Base-by-base conservation (phyloP, 2,329 filamentous ascomycete genomes). In the Lizonia empirigonia region DNA sequence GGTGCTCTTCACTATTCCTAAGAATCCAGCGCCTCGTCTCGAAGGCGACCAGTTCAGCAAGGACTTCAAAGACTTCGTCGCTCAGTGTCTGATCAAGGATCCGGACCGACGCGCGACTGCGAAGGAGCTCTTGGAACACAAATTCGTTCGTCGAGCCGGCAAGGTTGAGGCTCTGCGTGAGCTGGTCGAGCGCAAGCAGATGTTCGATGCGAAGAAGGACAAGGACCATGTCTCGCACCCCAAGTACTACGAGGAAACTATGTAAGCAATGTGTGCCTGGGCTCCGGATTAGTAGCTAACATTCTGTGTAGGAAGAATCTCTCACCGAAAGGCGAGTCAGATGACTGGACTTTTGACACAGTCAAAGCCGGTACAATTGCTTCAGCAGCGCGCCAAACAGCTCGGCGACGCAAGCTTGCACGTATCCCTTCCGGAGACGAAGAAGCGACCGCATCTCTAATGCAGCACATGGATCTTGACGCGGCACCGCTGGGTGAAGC, bases 311-410 rank as follows among this genome's bases (percentile, higher is more conserved):
- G 49, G 49, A 52, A 52, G 27, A 38, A 52, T 12, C 42, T 52
- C 4, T 36, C 49, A 16, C 49, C 49, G 4, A 52, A 91, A 5
- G 81, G 89, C 13, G 50, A 38, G 18, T 44, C 50, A 15, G 91
- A 96, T 58, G 92, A 90, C 58, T 97, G 93, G 93, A 88, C 96
- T 2, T 97, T 97, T 69, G 93, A 97, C 67, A 97, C 93, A 0
- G 86, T 97, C 68, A 94, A 90, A 72, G 82, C 84, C 9, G 74
- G 79, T 7, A 90, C 89, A 0, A 78, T 87, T 24, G 81, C 78
- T 4, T 80, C 84, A 4, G 33, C 34, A 18, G 51, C 60, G 19
- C 60, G 64, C 4, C 64, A 83, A 62, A 84, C 81, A 4, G 69
- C 72, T 54, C 81, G 76, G 63, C 75, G 76, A 49, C 72, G 77